Evolutionary conservation across 352 stramenopile genomes (phyloP), one percentile per base, ranked within the genome.

Genomic region (Paralagenidium karlingii): DNA sequence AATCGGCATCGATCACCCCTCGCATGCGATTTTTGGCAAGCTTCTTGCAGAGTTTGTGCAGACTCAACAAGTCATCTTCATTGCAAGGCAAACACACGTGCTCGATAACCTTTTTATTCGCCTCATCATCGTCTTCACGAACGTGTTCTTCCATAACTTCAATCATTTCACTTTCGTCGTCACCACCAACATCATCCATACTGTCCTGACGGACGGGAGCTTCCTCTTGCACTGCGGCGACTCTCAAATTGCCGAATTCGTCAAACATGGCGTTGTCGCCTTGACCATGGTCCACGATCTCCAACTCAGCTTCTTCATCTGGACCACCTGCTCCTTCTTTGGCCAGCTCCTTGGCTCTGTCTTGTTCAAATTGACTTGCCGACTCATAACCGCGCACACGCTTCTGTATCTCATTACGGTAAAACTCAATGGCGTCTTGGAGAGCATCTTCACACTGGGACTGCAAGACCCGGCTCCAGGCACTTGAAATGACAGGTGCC

Each of bases 381-480:
- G 69, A 73, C 19, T 55, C 22, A 38, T 77, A 87, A 22, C 28
- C 49, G 13, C 54, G 52, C 8, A 92, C 60, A 16, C 70, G 66
- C 7, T 58, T 45, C 12, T 49, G 39, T 22, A 90, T 53, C 46
- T 87, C 71, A 2, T 61, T 58, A 40, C 83, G 71, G 63, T 94
- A 95, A n/a, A 66, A 36, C 39, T 70, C 60, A 1, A 94, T 50
- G 2, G 80, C 71, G 12, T 81, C 68, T 24, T 81, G 57, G 7
- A 90, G 60, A 10, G 78, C 82, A 42, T 93, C 77, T 32, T 85
- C 58, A 48, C 75, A 93, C 42, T 90, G 76, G 3, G 63, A 60
- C 50, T 94, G 76, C 20, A 92, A 75, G 2, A 96, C 82, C 27
- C 78, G 76, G 37, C 73, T 86, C 78, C 83, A 95, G 1, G 83